Base-by-base conservation (phyloP, 2,329 filamentous ascomycete genomes). In the Didymella exigua region DNA sequence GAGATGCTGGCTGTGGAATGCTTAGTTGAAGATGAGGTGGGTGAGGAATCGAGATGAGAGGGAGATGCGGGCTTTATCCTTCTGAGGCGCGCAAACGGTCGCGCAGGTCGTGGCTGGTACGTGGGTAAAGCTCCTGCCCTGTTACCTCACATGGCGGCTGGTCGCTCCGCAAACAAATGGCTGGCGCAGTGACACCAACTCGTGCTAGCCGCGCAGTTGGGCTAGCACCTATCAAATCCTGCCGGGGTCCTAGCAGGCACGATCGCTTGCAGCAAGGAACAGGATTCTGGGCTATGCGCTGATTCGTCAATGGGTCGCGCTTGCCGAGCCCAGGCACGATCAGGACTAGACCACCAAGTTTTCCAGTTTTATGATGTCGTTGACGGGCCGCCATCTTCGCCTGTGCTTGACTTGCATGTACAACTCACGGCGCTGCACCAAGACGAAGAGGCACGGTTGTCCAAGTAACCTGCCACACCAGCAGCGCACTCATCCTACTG, bases 351-450 rank as follows among this genome's bases (percentile, higher is more conserved):
- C 14, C 33, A 31, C 42, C 42, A 44, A 51, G 30, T 54, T 57
- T 38, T 54, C 49, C 54, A 51, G 51, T 38, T 52, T 59, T 63
- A 63, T 64, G 60, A 65, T 67, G 58, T 59, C 58, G 58, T 54
- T 36, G 46, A 55, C 52, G 45, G 45, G n/a, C 27, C 36, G 14
- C 26, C 38, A 26, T 21, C 13, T 33, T 37, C 38, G 48, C 38
- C 40, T 33, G 38, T 44, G 51, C 45, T 34, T 34, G 26, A 38
- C 47, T 48, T 65, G 62, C 58, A 62, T 60, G 62, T 61, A 62
- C 62, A 63, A 38, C 62, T 56, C 58, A 55, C 31, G 36, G 30
- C 29, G 27, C 42, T 46, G 42, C 49, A 40, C 41, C 36, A 30
- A 44, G 52, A 49, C 41, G 27, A 33, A 29, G 36, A 46, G 10